Evolutionary conservation across 2,329 filamentous ascomycete genomes (phyloP).

Genomic region (Gaeumannomyces tritici): DNA sequence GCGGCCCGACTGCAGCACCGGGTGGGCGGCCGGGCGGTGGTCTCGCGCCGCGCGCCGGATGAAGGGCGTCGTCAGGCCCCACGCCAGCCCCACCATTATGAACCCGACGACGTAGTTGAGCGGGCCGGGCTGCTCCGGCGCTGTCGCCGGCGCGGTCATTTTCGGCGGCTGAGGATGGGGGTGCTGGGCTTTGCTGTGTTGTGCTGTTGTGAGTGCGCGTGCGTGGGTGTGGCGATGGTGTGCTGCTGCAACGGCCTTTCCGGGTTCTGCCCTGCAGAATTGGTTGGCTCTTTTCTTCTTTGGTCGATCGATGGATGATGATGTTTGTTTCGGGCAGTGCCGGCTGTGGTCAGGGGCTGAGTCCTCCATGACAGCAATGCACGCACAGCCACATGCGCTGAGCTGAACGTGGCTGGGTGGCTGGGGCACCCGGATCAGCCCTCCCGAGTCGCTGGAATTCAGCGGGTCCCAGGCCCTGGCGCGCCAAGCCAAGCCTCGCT

Average conservation of each 20-base stretch:
- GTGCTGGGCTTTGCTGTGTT: background rate
- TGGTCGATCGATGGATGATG: background rate
- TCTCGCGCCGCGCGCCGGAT: constrained; percentile 76
- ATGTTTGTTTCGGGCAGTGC: background rate
- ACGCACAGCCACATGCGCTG: background rate
- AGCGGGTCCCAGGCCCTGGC: background rate
- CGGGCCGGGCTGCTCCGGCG: constrained; percentile 32
- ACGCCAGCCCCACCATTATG: constrained; percentile 81
- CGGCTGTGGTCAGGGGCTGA: background rate
- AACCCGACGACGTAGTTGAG: constrained; percentile 85
- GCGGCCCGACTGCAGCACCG: constrained; percentile 38
- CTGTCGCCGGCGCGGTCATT: constrained; percentile 5
- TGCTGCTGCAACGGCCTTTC: background rate
- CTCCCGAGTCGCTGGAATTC: background rate
- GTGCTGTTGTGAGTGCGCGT: background rate
- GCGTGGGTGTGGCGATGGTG: too few species aligned
- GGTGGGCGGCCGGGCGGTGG: constrained; percentile 55
- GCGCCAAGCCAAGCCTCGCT: background rate
- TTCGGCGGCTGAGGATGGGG: background rate
- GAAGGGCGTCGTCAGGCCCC: constrained; percentile 89
- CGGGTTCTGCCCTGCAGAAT: too few species aligned
- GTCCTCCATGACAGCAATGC: too few species aligned
- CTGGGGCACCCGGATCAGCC: background rate
- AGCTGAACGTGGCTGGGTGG: background rate
- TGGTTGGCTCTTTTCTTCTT: too few species aligned